These are phyloP conservation scores for Hemileia vastatrix DNA, from an alignment of 1,284 basidiomycete genomes.

Conservation along the genomic window DNA sequence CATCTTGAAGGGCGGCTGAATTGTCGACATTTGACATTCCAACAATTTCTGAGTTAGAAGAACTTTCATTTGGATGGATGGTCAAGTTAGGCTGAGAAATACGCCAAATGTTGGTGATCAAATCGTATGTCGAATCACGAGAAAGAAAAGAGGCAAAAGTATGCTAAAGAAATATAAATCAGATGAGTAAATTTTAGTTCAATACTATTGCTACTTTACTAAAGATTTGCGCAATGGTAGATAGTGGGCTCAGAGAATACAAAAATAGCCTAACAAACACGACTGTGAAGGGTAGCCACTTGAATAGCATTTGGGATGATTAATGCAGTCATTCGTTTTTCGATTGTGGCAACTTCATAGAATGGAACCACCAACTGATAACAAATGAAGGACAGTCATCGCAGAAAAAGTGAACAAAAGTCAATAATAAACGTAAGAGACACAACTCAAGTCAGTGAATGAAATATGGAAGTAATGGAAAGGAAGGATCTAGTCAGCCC, in stretches of 20 bases:
- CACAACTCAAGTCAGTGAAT: no score
- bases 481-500: no score
- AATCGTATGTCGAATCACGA: slow-evolving; percentile 89
- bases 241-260: not conserved
- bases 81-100: slow-evolving; percentile 1
- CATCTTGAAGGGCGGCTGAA: slow-evolving; percentile 35
- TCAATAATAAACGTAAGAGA: not conserved
- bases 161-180: slow-evolving; percentile 56
- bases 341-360: slow-evolving; percentile 74
- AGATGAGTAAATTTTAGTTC: not conserved
- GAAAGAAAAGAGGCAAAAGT: slow-evolving; percentile 93
- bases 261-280: slow-evolving; percentile 41
- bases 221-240: not conserved
- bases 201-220: not conserved
- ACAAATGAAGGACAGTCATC: not conserved
- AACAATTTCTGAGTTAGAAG: not conserved
- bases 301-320: slow-evolving; percentile 98
- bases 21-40: slow-evolving; percentile 15
- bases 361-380: slow-evolving; percentile 81
- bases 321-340: slow-evolving; percentile 97
- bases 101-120: slow-evolving; percentile 92
- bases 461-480: no score
- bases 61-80: not conserved
- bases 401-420: slow-evolving; percentile 1
- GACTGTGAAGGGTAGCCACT: slow-evolving; percentile 63